Percentiles rank a stretch among this genome's conserved stretches.
Conservation (phyloP, 2,329 filamentous ascomycete genomes). For the Fusarium equiseti region DNA sequence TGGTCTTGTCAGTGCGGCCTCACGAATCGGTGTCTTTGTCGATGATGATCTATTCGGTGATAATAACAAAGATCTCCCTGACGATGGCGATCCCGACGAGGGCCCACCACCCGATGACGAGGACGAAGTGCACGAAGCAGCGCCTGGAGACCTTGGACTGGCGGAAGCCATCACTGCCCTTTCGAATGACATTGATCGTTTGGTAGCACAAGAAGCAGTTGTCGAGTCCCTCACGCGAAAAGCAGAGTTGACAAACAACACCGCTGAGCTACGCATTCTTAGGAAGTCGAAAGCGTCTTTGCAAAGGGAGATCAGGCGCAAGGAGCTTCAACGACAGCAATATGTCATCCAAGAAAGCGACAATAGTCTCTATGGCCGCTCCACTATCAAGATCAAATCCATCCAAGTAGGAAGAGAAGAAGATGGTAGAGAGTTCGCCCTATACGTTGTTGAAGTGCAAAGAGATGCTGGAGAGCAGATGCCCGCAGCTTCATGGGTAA, state of each 20-base stretch:
- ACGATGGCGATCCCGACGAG: constrained; percentile 78
- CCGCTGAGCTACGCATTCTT: constrained; percentile 89
- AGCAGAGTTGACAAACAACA: constrained; percentile 97
- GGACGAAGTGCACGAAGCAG: constrained; percentile 92
- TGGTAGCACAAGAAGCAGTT: constrained; percentile 88
- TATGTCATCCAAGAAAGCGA: constrained; percentile 98
- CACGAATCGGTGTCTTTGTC: constrained; percentile 90
- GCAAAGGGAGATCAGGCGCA: constrained; percentile 90
- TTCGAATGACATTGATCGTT: constrained; percentile 90
- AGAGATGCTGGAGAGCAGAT: constrained; percentile 93
- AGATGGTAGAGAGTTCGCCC: constrained; percentile 91
- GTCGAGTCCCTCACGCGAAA: constrained; percentile 93
- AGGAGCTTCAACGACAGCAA: constrained; percentile 95
- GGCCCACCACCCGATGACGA: constrained; percentile 69
- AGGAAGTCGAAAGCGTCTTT: constrained; percentile 94
- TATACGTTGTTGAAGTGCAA: constrained; percentile 93
- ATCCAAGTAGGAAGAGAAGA: constrained; percentile 93
- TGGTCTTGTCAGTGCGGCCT: constrained; percentile 88
- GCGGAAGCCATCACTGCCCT: constrained; percentile 91
- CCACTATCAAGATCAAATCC: constrained; percentile 88
- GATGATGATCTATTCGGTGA: constrained; percentile 95
- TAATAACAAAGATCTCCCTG: constrained; percentile 86
- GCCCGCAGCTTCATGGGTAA: constrained; percentile 93
- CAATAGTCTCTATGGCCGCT: constrained; percentile 94
- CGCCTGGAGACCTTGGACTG: constrained; percentile 91